Percentiles rank a stretch among this genome's conserved stretches.
Evolutionary conservation across 1,284 basidiomycete genomes (phyloP).

Genomic region (Malassezia vespertilionis): DNA sequence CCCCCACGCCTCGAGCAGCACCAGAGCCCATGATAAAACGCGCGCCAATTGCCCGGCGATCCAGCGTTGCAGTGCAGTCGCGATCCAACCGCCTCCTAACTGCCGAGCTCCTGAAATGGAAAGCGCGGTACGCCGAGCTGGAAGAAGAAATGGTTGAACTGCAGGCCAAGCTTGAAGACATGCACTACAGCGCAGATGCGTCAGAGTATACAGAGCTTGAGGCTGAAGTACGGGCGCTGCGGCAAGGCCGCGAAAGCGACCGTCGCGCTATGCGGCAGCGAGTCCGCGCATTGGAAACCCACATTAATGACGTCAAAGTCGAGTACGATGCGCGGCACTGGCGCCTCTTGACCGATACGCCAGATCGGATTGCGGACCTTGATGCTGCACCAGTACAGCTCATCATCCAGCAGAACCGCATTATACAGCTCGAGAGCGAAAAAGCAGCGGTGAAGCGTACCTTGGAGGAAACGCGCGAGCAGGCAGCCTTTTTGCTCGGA

Average conservation of each 20-base stretch:
- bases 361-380: not conserved
- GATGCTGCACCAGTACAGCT: slow-evolving; percentile 13
- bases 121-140: slow-evolving; percentile 8
- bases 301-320: slow-evolving; percentile 14
- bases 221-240: slow-evolving; percentile 3
- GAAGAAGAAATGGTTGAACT: slow-evolving; percentile 9
- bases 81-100: slow-evolving; percentile 17
- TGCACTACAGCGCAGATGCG: not conserved
- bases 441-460: slow-evolving; percentile 1
- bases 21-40: no score
- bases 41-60: no score
- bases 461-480: not conserved
- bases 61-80: no score
- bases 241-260: slow-evolving; percentile 10
- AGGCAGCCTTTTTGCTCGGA: slow-evolving; percentile 13
- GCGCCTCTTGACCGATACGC: slow-evolving; percentile 10
- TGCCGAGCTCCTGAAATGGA: slow-evolving; percentile 16
- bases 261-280: slow-evolving; percentile 16
- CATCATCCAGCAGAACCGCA: slow-evolving; percentile 10
- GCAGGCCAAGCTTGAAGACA: slow-evolving; percentile 1
- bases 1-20: no score
- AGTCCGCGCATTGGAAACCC: slow-evolving; percentile 16
- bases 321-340: slow-evolving; percentile 18
- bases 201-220: slow-evolving; percentile 1
- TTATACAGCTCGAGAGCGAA: slow-evolving; percentile 9